Evolutionary conservation across 1,284 basidiomycete genomes (phyloP).

Genomic region (Cutaneotrichosporon cyanovorans): DNA sequence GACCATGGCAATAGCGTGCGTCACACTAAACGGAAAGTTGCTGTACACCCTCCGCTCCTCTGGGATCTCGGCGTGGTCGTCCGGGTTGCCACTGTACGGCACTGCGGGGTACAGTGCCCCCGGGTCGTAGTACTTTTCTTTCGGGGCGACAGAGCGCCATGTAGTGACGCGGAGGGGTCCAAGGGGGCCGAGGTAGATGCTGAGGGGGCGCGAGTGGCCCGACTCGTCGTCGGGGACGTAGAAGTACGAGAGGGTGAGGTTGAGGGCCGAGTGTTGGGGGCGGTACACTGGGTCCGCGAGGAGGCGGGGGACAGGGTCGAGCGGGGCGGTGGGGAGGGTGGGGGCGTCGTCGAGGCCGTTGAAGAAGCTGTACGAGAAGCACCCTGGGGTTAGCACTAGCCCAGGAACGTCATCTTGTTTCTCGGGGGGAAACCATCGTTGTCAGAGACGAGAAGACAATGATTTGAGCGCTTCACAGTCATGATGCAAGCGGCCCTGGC

Average conservation of each 20-base stretch:
- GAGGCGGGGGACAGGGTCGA: constrained; percentile 81
- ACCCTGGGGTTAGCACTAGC: constrained; percentile 15
- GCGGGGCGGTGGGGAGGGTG: constrained; percentile 15
- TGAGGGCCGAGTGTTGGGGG: constrained; percentile 53
- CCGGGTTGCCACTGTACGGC: constrained; percentile 7
- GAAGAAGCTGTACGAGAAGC: constrained; percentile 34
- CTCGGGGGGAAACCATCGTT: too few species aligned
- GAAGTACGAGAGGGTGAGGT: constrained; percentile 76
- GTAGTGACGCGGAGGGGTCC: constrained; percentile 59
- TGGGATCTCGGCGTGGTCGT: constrained; percentile 5
- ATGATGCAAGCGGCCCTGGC: too few species aligned
- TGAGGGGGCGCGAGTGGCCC: constrained; percentile 49
- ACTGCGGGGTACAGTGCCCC: constrained; percentile 14
- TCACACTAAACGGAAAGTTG: constrained; percentile 26
- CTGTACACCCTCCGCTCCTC: constrained; percentile 19
- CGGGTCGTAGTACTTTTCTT: constrained; percentile 19
- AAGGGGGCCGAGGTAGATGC: constrained; percentile 80
- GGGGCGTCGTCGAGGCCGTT: constrained; percentile 6
- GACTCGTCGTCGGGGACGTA: constrained; percentile 40
- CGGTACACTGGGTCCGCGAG: constrained; percentile 72
- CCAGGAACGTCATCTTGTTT: too few species aligned
- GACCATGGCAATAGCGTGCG: constrained; percentile 34
- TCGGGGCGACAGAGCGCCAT: constrained; percentile 34
- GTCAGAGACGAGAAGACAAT: too few species aligned
- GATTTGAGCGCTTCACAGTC: too few species aligned